Base-by-base conservation (phyloP, 495 filamentous ascomycete species). In the Penicillium taxi region DNA sequence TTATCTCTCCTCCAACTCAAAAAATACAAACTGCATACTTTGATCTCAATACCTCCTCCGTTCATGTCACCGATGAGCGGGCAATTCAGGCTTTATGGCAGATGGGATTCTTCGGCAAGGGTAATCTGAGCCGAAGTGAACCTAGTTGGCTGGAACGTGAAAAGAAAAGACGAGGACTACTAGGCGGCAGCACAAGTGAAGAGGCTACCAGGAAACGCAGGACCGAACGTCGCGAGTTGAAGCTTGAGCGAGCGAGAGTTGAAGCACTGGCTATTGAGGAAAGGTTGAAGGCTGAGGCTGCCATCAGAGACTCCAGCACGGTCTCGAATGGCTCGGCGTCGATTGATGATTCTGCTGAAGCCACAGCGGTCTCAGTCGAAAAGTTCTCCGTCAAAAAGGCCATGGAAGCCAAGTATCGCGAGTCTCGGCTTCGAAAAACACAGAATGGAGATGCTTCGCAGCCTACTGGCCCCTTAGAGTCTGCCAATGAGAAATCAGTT, bases 61-160 rank as follows among this genome's bases (percentile, higher is more conserved):
- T 96, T 3, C 87, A 96, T 58, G 75, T 99, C 23, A 86, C 78
- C 8, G 82, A 95, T 50, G 63, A 75, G 26, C 66, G 66, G 22
- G 74, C 84, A 2, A 80, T 93, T 31, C 73, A 81, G 24, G 83
- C 80, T 6, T 63, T 99, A 18, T 99, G 91, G 91, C 82, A 94
- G 56, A 80, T 85, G 54, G 91, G 91, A 1, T 96, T 96, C 61
- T 99, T 86, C 57, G 91, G 91, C 27, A 96, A 94, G 60, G 91
- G 91, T 31, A 86, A 65, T 36, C 68, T 96, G 41, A 95, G 88
- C 58, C 78, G 91, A 46, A 94, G 86, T 61, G 89, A 96, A 55
- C 91, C 90, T 2, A 86, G 76, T 37, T 99, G 91, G 91, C 58
- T 96, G 35, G 82, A 82, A 33, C 70, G 84, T 32, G 86, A 94